Evolutionary conservation across 495 filamentous ascomycete species (phyloP), one percentile per base, ranked within the genome.

Genomic region (Aspergillus coremiiformis): DNA sequence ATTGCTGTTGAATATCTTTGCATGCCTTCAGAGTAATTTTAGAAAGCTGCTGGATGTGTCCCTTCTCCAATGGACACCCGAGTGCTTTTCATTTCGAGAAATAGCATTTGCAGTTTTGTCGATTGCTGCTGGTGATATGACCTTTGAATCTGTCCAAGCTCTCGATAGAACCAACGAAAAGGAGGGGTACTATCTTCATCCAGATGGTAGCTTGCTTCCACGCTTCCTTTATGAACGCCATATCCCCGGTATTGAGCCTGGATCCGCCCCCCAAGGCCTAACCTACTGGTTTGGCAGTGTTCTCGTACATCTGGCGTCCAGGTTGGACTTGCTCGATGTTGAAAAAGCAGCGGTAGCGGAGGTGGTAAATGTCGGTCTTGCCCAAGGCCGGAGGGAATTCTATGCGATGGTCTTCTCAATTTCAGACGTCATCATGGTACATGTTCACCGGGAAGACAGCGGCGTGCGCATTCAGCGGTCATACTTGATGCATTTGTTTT

Each of bases 361-460:
- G 10, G 59, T 51, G 0, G 59, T 62, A 7, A 30, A 58, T 1
- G 14, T 17, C 21, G 59, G 59, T 14, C 37, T 62, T 21, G 9
- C 39, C 14, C 52, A 51, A 12, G 59, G 59, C 8, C 12, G 33
- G 0, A 46, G 32, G 2, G 17, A 24, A 7, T 62, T 62, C 24
- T 42, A 49, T 37, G 59, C 47, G 6, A 39, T 62, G 30, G 55
- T 58, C 6, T 58, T 62, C 30, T 58, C 59, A 3, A 54, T 62
- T 7, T 7, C 55, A n/a, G 55, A 62, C 27, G 37, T 56, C 23
- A 19, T 62, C 22, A 11, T 62, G 17, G 43, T 62, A 3, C 45
- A 51, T 20, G 52, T 52, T 22, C 14, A 24, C 5, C 7, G 22
- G 4, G 12, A 47, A 15, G 29, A 52, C 17, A 44, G 43, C 5